Conservation (phyloP, 768 basidiomycete genomes). For the Trametes sanguinea region DNA sequence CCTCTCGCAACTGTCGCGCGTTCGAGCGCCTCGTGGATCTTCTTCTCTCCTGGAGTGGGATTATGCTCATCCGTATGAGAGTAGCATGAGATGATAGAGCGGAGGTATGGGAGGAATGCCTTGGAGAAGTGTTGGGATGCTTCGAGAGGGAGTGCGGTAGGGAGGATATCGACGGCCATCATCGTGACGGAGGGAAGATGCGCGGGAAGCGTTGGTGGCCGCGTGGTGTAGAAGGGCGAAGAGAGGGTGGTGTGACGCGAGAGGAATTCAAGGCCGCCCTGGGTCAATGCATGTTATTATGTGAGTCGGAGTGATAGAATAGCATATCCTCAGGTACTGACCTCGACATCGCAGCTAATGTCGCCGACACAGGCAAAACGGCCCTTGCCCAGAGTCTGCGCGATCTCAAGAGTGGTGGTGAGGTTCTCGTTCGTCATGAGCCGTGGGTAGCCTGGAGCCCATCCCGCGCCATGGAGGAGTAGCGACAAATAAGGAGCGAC, state of each 20-base stretch:
- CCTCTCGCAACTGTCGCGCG: conserved; percentile 68
- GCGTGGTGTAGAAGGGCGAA: conserved; percentile 64
- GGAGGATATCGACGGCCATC: conserved; percentile 91
- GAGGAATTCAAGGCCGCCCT: conserved; percentile 88
- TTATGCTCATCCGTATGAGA: conserved; percentile 3
- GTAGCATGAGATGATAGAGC: conserved; percentile 51
- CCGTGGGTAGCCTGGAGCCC: conserved; percentile 77
- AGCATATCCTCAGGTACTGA: conserved; percentile 34
- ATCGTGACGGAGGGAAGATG: conserved; percentile 65
- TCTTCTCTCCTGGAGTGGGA: conserved; percentile 24
- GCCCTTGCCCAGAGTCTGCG: conserved; percentile 50
- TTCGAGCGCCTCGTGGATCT: conserved; percentile 48
- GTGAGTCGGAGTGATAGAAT: too few species aligned
- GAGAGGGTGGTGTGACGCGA: conserved; percentile 76
- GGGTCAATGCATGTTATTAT: too few species aligned
- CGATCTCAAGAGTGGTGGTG: conserved; percentile 47
- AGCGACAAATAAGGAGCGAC: conserved; percentile 85
- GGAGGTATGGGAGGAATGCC: conserved; percentile 68
- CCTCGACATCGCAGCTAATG: conserved; percentile 87
- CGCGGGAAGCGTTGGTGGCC: conserved; percentile 42
- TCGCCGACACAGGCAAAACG: conserved; percentile 79
- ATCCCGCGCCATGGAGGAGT: conserved; percentile 85
- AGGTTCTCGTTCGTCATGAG: conserved; percentile 74
- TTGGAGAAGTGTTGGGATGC: conserved; percentile 77
- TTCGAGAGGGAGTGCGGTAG: conserved; percentile 79